Conservation (phyloP, 805 yeast species). For the Yarrowia alimentaria region DNA sequence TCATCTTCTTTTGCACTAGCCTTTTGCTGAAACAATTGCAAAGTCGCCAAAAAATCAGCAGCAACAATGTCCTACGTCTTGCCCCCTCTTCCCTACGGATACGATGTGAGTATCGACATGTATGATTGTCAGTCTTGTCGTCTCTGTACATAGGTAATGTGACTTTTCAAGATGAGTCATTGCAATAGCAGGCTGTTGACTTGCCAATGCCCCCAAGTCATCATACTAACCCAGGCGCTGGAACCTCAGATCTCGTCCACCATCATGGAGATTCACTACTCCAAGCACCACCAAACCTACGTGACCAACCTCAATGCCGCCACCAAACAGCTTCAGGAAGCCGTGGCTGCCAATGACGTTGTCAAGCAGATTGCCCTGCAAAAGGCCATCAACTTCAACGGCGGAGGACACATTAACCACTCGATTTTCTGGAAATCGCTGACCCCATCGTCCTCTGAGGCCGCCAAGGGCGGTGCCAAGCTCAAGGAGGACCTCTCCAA, state of each 20-base stretch:
- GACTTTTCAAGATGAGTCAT: too few relatives aligned
- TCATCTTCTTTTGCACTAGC: background rate
- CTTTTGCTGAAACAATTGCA: background rate
- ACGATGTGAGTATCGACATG: constrained; percentile 25
- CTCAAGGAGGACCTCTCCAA: constrained; percentile 54
- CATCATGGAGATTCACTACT: constrained; percentile 53
- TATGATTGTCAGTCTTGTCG: background rate
- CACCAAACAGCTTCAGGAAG: constrained; percentile 64
- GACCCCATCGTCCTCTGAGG: constrained; percentile 65
- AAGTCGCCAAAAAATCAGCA: too few relatives aligned
- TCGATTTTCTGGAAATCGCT: constrained; percentile 79
- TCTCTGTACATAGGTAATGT: too few relatives aligned
- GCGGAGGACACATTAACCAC: constrained; percentile 89
- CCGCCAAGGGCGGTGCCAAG: constrained; percentile 52
- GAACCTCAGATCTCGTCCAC: constrained; percentile 32
- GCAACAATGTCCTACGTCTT: constrained; percentile 24
- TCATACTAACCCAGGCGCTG: constrained; percentile 30
- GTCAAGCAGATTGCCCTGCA: constrained; percentile 57
- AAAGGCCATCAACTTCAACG: constrained; percentile 79
- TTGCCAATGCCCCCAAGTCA: too few relatives aligned
- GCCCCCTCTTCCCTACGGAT: constrained; percentile 31
- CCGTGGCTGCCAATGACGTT: constrained; percentile 55
- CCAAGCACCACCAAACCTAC: constrained; percentile 87
- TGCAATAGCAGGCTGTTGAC: background rate
- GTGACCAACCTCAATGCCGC: constrained; percentile 81